These are phyloP conservation scores for Venturia pyrina DNA, from an alignment of 2,329 filamentous ascomycete species.

Conservation along the genomic window DNA sequence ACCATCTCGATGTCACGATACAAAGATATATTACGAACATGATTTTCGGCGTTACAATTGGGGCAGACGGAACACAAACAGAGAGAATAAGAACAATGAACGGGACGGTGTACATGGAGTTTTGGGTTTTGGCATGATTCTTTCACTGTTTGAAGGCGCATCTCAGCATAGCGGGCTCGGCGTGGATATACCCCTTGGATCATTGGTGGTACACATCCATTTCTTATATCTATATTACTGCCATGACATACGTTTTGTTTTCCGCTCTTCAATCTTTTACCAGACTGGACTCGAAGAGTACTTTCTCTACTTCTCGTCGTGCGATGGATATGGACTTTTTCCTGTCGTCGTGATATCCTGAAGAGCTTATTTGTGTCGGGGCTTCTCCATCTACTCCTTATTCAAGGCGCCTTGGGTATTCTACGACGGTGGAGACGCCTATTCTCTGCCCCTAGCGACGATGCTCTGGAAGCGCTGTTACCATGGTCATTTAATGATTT, in stretches of 20 bases:
- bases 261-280: neutral
- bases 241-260: neutral
- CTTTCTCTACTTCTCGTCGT: too few relatives aligned
- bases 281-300: too few relatives aligned
- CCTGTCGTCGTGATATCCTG: neutral
- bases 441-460: too few relatives aligned
- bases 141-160: neutral
- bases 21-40: neutral
- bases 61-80: neutral
- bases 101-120: neutral
- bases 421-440: too few relatives aligned
- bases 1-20: neutral
- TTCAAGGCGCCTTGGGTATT: too few relatives aligned
- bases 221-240: neutral
- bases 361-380: neutral
- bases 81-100: neutral
- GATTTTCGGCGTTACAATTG: neutral
- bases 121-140: neutral
- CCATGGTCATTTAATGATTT: too few relatives aligned
- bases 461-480: too few relatives aligned
- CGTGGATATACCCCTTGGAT: constrained; percentile 7
- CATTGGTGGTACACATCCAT: neutral
- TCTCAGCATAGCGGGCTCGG: neutral
- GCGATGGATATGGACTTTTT: neutral
- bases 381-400: neutral